Evolutionary conservation across 352 stramenopile species (phyloP).

Genomic region (Globisporangium radiosum): DNA sequence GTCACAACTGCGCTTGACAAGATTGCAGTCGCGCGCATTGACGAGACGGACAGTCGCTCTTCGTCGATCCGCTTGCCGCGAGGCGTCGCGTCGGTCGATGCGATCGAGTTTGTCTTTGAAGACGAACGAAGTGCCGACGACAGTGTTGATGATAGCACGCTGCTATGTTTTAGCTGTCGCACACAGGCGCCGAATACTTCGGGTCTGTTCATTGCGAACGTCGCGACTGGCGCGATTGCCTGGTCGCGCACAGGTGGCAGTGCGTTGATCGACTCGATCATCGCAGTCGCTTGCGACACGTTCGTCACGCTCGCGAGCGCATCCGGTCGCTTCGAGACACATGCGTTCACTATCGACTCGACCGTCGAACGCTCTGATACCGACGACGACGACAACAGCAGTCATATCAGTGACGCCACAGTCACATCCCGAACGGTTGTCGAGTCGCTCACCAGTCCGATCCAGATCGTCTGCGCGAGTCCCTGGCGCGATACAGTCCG

Average conservation of each 20-base stretch:
- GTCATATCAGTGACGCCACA: neutral
- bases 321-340: slow-evolving; percentile 4
- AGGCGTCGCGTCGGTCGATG: neutral
- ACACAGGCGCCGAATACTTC: neutral
- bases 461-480: slow-evolving; percentile 9
- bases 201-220: slow-evolving; percentile 1
- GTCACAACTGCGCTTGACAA: slow-evolving; percentile 18
- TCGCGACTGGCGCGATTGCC: neutral
- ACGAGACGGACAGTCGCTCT: neutral
- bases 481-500: neutral
- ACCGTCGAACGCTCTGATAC: neutral
- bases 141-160: neutral
- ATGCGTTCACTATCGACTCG: neutral
- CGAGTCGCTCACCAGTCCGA: slow-evolving; percentile 10
- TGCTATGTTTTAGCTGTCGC: slow-evolving; percentile 9
- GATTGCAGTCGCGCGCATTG: slow-evolving; percentile 10
- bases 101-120: slow-evolving; percentile 11
- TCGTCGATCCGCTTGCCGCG: slow-evolving; percentile 1
- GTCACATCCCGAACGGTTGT: slow-evolving; percentile 2
- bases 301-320: slow-evolving; percentile 6
- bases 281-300: neutral
- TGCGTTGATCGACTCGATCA: neutral
- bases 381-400: neutral
- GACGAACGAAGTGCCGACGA: neutral
- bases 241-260: slow-evolving; percentile 1